Conservation (phyloP, 805 yeast species). For the Groenewaldozyma tartarivorans region DNA sequence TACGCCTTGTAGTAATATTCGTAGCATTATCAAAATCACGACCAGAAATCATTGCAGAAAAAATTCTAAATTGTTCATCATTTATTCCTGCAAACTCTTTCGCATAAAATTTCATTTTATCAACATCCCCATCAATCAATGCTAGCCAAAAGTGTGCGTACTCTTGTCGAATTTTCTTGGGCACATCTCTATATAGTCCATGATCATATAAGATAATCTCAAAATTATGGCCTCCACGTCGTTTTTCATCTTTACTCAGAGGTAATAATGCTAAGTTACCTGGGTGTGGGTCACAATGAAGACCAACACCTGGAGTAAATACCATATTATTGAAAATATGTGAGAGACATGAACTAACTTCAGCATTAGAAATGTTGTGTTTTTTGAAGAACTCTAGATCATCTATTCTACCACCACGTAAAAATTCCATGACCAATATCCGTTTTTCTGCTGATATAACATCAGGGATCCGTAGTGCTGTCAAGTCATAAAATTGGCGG, state of each 20-base stretch:
- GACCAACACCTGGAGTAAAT: slow-evolving; percentile 80
- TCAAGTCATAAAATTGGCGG: slow-evolving; percentile 39
- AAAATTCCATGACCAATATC: slow-evolving; percentile 78
- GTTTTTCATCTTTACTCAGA: no score
- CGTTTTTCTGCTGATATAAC: slow-evolving; percentile 58
- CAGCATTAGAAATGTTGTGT: slow-evolving; percentile 59
- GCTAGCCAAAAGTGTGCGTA: slow-evolving; percentile 94
- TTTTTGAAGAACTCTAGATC: slow-evolving; percentile 53
- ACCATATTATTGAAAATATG: slow-evolving; percentile 93
- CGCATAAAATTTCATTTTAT: slow-evolving; percentile 64
- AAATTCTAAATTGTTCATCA: slow-evolving; percentile 70
- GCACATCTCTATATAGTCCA: slow-evolving; percentile 82
- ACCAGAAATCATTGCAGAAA: slow-evolving; percentile 93
- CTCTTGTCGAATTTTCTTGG: slow-evolving; percentile 63
- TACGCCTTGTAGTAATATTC: slow-evolving; percentile 43
- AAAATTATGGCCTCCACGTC: slow-evolving; percentile 53
- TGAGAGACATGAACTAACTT: slow-evolving; percentile 76
- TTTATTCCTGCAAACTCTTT: slow-evolving; percentile 66
- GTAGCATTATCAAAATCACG: slow-evolving; percentile 74
- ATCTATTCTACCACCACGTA: slow-evolving; percentile 77
- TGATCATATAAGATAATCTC: slow-evolving; percentile 92
- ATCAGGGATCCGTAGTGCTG: slow-evolving; percentile 75
- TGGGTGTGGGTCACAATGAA: slow-evolving; percentile 98
- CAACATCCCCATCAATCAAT: slow-evolving; percentile 58
- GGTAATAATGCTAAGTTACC: slow-evolving; percentile 83